phyloP scores from a whole-genome alignment of 1,139 yeast genomes.

The Hansenula sp. region DNA sequence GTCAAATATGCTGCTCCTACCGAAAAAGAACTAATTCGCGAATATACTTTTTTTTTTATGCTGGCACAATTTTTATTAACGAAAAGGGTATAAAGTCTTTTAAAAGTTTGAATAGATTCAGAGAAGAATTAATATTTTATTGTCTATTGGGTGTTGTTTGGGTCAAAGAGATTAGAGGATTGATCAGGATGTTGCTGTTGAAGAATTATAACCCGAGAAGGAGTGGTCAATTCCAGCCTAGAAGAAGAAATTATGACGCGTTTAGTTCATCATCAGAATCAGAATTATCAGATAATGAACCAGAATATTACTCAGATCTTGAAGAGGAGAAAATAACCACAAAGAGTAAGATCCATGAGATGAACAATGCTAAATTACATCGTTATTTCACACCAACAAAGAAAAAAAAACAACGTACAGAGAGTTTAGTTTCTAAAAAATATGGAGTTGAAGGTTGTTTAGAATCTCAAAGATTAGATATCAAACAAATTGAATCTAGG shows the following conservation, averaged over 20 bases:
- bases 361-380: not conserved
- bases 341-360: not conserved
- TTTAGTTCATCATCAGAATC: not conserved
- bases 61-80: too few relatives aligned
- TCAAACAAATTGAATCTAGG: slow-evolving; percentile 14
- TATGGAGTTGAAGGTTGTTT: too few relatives aligned
- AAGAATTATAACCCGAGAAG: not conserved
- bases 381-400: not conserved
- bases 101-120: too few relatives aligned
- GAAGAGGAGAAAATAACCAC: not conserved
- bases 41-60: too few relatives aligned
- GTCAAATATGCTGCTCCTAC: too few relatives aligned
- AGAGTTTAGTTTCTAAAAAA: too few relatives aligned
- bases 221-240: not conserved
- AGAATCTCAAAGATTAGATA: slow-evolving; percentile 1
- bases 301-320: not conserved
- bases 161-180: too few relatives aligned
- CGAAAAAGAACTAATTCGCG: too few relatives aligned
- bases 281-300: not conserved
- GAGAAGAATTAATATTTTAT: too few relatives aligned
- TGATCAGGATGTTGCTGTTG: not conserved
- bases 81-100: too few relatives aligned
- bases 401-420: too few relatives aligned
- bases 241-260: not conserved
- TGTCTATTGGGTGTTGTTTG: too few relatives aligned